Percentiles rank a stretch among this genome's conserved stretches.
Conservation (phyloP, 306 rosid species). For the Astragalus glycyphyllos region DNA sequence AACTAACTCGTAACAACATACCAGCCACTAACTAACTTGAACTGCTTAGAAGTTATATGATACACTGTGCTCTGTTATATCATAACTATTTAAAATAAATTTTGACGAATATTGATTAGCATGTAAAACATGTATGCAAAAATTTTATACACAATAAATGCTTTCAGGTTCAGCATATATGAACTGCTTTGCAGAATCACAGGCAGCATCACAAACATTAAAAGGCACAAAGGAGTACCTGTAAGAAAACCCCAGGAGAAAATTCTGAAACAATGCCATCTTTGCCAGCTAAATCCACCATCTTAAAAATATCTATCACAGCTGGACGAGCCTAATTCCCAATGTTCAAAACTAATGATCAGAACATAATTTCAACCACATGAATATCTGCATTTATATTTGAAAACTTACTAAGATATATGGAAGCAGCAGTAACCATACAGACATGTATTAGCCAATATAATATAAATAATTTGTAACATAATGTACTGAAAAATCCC, state of each 20-base stretch:
- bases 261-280: constrained; percentile 85
- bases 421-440: constrained; percentile 24
- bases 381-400: constrained; percentile 11
- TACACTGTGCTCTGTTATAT: background rate
- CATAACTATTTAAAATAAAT: background rate
- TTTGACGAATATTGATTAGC: constrained; percentile 34
- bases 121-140: constrained; percentile 21
- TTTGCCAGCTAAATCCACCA: constrained; percentile 79
- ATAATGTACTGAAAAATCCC: constrained; percentile 23
- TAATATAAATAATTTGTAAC: constrained; percentile 27
- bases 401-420: constrained; percentile 21
- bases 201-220: constrained; percentile 21
- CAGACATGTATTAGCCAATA: constrained; percentile 19
- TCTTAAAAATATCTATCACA: constrained; percentile 68
- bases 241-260: constrained; percentile 92
- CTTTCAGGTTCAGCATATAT: constrained; percentile 32
- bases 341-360: constrained; percentile 41
- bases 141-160: constrained; percentile 16
- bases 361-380: constrained; percentile 35
- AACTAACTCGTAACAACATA: no score
- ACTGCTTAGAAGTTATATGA: no score
- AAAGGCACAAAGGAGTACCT: constrained; percentile 58
- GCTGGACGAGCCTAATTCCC: constrained; percentile 87
- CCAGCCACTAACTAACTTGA: no score
- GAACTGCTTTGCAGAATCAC: constrained; percentile 28